Evolutionary conservation across 2,329 filamentous ascomycete genomes (phyloP).

Genomic region (Triangularia setosa): DNA sequence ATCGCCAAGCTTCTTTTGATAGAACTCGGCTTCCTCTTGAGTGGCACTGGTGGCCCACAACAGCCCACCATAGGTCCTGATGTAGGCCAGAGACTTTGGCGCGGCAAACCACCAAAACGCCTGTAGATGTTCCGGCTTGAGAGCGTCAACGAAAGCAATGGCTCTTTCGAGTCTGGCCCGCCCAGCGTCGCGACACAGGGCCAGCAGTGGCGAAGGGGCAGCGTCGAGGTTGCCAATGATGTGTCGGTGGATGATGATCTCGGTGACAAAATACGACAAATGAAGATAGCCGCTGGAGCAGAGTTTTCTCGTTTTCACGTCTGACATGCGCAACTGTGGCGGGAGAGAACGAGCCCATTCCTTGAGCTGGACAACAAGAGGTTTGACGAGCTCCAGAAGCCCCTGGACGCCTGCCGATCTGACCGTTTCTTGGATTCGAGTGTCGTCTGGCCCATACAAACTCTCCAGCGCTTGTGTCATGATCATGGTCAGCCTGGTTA

Average conservation of each 20-base stretch:
- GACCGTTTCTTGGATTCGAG: conserved; percentile 15
- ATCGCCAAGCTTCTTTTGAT: conserved; percentile 37
- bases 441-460: conserved; percentile 41
- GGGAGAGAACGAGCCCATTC: conserved; percentile 26
- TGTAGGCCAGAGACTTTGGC: conserved; percentile 40
- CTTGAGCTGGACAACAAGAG: conserved; percentile 27
- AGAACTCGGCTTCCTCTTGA: conserved; percentile 38
- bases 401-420: conserved; percentile 18
- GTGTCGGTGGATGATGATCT: conserved; percentile 48
- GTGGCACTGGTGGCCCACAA: conserved; percentile 39
- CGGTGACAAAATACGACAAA: conserved; percentile 48
- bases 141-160: conserved; percentile 38
- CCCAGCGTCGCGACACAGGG: conserved; percentile 36
- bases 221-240: conserved; percentile 43
- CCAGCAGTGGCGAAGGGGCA: conserved; percentile 22
- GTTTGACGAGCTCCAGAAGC: conserved; percentile 26
- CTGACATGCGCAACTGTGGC: conserved; percentile 24
- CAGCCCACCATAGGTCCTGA: conserved; percentile 40
- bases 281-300: conserved; percentile 43
- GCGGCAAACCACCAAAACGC: conserved; percentile 45
- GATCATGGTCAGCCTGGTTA: conserved; percentile 48
- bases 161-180: conserved; percentile 38
- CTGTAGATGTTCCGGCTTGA: conserved; percentile 44
- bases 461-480: conserved; percentile 48
- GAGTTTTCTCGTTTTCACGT: conserved; percentile 25